These are phyloP conservation scores for Atkinsonella hypoxylon DNA, from an alignment of 2,329 filamentous ascomycete genomes.

Conservation along the genomic window DNA sequence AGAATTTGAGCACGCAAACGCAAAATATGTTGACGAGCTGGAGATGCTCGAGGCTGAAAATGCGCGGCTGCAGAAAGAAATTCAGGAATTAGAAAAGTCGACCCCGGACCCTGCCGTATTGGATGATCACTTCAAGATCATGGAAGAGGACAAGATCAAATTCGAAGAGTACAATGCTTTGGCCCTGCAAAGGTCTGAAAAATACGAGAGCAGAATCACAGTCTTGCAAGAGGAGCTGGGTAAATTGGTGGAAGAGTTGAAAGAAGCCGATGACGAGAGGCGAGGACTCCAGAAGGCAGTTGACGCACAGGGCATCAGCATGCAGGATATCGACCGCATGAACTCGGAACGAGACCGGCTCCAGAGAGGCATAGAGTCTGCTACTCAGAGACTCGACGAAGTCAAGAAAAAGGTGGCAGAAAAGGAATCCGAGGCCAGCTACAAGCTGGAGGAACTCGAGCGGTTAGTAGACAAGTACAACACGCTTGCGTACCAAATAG, in stretches of 20 bases:
- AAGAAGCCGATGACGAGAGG: conserved; percentile 73
- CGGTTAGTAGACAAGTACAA: conserved; percentile 85
- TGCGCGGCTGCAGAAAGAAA: conserved; percentile 66
- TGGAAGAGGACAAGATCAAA: conserved; percentile 89
- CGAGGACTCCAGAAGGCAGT: conserved; percentile 70
- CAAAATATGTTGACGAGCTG: conserved; percentile 73
- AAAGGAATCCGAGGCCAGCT: conserved; percentile 77
- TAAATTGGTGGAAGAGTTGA: conserved; percentile 62
- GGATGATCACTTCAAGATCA: conserved; percentile 81
- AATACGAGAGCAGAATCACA: conserved; percentile 70
- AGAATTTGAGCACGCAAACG: conserved; percentile 76
- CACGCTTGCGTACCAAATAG: conserved; percentile 85
- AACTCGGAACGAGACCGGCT: conserved; percentile 86
- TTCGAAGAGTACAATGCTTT: conserved; percentile 90
- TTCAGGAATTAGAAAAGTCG: conserved; percentile 79
- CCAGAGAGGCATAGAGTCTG: conserved; percentile 75
- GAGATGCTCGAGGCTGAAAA: conserved; percentile 81
- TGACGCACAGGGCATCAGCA: conserved; percentile 87
- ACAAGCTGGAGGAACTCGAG: conserved; percentile 85
- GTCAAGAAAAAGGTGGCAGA: conserved; percentile 72
- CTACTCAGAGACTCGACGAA: conserved; percentile 67
- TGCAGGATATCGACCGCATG: conserved; percentile 99
- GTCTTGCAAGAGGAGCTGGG: conserved; percentile 80
- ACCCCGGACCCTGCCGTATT: conserved; percentile 73
- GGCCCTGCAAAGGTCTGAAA: conserved; percentile 75